Conservation (phyloP, 2,329 filamentous ascomycete species). For the Colletotrichum cuscutae region DNA sequence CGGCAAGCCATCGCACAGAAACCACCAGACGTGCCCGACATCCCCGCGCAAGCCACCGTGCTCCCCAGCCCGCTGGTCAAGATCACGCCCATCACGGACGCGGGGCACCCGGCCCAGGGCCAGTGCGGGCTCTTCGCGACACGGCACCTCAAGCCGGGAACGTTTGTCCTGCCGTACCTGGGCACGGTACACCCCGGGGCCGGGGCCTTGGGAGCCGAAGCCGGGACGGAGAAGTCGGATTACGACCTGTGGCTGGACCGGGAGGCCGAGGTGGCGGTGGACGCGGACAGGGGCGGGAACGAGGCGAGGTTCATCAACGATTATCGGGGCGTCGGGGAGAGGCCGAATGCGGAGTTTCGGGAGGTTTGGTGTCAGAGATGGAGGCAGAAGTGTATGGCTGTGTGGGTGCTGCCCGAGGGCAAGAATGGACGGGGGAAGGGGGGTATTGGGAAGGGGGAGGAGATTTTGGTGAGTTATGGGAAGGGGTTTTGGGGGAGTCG, state of each 20-base stretch:
- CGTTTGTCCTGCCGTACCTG: constrained; percentile 70
- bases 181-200: constrained; percentile 63
- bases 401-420: constrained; percentile 63
- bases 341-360: constrained; percentile 68
- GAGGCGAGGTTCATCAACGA: constrained; percentile 76
- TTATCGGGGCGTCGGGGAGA: constrained; percentile 66
- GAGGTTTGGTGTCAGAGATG: constrained; percentile 65
- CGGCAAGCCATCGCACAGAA: constrained; percentile 48
- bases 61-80: constrained; percentile 61
- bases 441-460: constrained; percentile 67
- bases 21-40: constrained; percentile 38
- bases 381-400: constrained; percentile 65
- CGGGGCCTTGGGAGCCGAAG: constrained; percentile 35
- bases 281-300: constrained; percentile 68
- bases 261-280: constrained; percentile 66
- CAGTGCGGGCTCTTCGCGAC: constrained; percentile 71
- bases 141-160: constrained; percentile 61
- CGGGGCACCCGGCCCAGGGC: constrained; percentile 65
- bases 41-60: constrained; percentile 48
- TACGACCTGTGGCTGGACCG: constrained; percentile 74
- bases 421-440: constrained; percentile 47
- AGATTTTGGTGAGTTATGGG: constrained; percentile 74
- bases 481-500: constrained; percentile 70
- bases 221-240: constrained; percentile 52
- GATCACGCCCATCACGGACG: constrained; percentile 63